These are phyloP conservation scores for Pythium dissotocum DNA, from an alignment of 352 stramenopile genomes.

Conservation along the genomic window DNA sequence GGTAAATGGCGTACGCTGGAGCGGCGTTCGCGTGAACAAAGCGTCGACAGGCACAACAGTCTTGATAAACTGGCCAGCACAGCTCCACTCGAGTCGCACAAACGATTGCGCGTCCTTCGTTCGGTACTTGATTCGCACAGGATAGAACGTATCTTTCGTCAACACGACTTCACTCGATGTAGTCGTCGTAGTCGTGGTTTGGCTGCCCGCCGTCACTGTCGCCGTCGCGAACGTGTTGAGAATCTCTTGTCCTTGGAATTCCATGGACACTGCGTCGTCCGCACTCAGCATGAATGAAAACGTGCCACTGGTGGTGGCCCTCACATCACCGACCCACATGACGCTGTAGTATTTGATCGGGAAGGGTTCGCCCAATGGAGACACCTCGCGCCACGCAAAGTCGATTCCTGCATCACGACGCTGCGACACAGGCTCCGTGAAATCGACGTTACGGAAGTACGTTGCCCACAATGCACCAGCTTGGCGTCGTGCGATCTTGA, in stretches of 20 bases:
- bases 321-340: conserved; percentile 63
- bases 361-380: conserved; percentile 62
- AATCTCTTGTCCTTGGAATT: conserved; percentile 69
- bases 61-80: conserved; percentile 32
- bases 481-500: conserved; percentile 75
- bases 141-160: conserved; percentile 61
- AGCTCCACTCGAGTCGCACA: conserved; percentile 83
- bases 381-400: conserved; percentile 86
- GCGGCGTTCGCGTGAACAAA: conserved; percentile 42
- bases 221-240: conserved; percentile 46
- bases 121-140: conserved; percentile 81
- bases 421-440: conserved; percentile 63
- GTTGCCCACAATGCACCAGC: conserved; percentile 89
- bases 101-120: conserved; percentile 81
- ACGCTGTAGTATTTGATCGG: conserved; percentile 82
- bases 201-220: conserved; percentile 12
- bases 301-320: conserved; percentile 41
- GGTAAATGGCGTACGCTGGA: conserved; percentile 56
- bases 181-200: conserved; percentile 1
- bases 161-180: conserved; percentile 27
- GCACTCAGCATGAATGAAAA: conserved; percentile 82
- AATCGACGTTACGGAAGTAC: conserved; percentile 91
- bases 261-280: conserved; percentile 80
- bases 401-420: conserved; percentile 73
- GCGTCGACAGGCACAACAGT: conserved; percentile 26